Conservation (phyloP, 257 asterid species). For the Nicotiana sylvestris region DNA sequence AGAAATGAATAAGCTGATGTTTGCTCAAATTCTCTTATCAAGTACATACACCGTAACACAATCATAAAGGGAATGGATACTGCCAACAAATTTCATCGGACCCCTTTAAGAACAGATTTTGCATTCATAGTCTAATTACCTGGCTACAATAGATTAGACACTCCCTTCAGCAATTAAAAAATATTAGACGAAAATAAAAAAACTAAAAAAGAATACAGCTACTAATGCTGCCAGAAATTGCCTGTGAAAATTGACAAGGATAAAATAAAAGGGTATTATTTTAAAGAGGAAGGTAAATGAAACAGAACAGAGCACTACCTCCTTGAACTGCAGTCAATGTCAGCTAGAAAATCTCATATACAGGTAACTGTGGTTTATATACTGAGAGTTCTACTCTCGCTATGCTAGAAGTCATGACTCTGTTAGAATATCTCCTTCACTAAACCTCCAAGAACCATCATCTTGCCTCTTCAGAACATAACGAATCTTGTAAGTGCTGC, state of each 20-base stretch:
- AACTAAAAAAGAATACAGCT: conserved; percentile 31
- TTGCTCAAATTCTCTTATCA: background rate
- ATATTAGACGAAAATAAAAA: conserved; percentile 3
- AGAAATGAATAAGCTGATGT: background rate
- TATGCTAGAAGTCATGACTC: conserved; percentile 32
- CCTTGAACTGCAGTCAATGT: conserved; percentile 16
- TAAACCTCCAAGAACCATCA: conserved; percentile 89
- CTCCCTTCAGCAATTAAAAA: background rate
- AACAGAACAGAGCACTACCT: conserved; percentile 12
- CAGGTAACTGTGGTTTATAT: conserved; percentile 25
- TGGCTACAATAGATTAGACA: conserved; percentile 2
- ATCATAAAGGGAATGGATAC: background rate
- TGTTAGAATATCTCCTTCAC: conserved; percentile 57
- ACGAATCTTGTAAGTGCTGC: conserved; percentile 87
- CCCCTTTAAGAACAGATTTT: background rate
- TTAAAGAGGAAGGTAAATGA: background rate
- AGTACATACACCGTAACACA: background rate
- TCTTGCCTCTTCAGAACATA: conserved; percentile 72
- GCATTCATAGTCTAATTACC: background rate
- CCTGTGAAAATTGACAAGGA: conserved; percentile 15
- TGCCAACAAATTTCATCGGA: background rate
- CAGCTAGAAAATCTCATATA: conserved; percentile 26
- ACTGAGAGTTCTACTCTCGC: conserved; percentile 6
- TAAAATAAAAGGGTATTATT: background rate
- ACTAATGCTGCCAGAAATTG: conserved; percentile 28